Base-by-base conservation (phyloP, 2,329 filamentous ascomycete genomes). In the Penicillium sp. region DNA sequence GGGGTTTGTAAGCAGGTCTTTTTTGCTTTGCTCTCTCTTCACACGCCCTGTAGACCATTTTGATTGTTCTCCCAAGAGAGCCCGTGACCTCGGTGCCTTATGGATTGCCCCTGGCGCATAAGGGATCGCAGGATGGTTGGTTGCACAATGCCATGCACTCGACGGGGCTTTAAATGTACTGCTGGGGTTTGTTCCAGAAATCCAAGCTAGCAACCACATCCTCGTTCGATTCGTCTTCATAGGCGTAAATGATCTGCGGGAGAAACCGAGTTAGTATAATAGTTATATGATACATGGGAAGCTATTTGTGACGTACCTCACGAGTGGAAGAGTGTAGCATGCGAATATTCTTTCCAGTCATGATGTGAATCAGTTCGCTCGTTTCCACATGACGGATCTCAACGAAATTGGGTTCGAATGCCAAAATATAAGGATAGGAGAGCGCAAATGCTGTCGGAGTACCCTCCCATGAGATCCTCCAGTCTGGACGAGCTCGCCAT, bases 381-480 rank as follows among this genome's bases (percentile, higher is more conserved):
- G 88, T 96, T 75, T 99, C 94, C 72, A 97, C 93, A 71, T 96
- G 91, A 62, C 94, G 84, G 66, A 99, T 89, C 77, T 99, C 94
- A 65, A 99, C 95, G 70, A 99, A 99, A 69, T 94, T 96, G 33
- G 92, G 87, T 77, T 99, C 94, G 72, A 99, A 99, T 0, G 93
- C 94, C 67, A 99, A 79, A 60, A 99, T 97, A 83, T 95, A 99
- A 44, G 94, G 94, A 68, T 95, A 95, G 63, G 92, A 96, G 51
- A 97, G 87, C 1, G 94, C 94, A 74, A 99, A 99, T 54, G 87
- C 88, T 67, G 91, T 89, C 36, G 94, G 94, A 40, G 87, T 90
- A 52, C 94, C 94, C 78, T 99, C 94, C 94, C 94, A 99, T 60
- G 93, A 89, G 69, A 99, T 96, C 67, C 89, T 88, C 94, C 94